Evolutionary conservation across 495 filamentous ascomycete genomes (phyloP).

Genomic region (Glutinoglossum americanum): DNA sequence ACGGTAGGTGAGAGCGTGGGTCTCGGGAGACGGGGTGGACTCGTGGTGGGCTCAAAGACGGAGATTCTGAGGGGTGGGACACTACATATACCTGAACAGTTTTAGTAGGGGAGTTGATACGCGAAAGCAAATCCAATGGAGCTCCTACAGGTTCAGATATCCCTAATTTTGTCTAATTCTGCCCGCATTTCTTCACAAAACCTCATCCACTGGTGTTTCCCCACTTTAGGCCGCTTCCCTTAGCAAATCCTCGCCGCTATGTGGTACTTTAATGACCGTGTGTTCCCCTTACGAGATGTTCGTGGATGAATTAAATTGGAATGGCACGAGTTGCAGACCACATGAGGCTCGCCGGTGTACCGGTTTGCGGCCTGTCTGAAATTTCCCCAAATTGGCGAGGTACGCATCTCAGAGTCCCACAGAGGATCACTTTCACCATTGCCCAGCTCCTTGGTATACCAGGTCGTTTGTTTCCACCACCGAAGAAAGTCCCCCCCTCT

Average conservation of each 20-base stretch:
- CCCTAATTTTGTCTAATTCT: no score
- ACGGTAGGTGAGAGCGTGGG: no score
- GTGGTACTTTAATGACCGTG: neutral
- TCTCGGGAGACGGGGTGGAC: no score
- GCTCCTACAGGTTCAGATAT: no score
- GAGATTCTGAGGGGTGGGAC: no score
- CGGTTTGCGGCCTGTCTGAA: neutral
- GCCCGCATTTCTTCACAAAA: no score
- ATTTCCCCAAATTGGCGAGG: neutral
- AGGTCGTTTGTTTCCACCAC: neutral
- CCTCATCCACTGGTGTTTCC: no score
- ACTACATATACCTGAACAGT: no score
- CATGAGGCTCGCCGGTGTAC: neutral
- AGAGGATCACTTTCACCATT: neutral
- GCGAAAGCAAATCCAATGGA: no score
- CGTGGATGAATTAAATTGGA: neutral
- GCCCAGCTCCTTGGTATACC: neutral
- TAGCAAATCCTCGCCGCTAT: neutral
- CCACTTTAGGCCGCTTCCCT: neutral
- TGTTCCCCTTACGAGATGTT: neutral
- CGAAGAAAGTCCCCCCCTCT: neutral
- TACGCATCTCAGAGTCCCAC: neutral
- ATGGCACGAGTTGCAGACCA: neutral
- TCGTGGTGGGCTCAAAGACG: no score
- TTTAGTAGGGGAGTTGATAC: neutral